Evolutionary conservation across 257 asterid species (phyloP).

Genomic region (Nicotiana obtusifolia): DNA sequence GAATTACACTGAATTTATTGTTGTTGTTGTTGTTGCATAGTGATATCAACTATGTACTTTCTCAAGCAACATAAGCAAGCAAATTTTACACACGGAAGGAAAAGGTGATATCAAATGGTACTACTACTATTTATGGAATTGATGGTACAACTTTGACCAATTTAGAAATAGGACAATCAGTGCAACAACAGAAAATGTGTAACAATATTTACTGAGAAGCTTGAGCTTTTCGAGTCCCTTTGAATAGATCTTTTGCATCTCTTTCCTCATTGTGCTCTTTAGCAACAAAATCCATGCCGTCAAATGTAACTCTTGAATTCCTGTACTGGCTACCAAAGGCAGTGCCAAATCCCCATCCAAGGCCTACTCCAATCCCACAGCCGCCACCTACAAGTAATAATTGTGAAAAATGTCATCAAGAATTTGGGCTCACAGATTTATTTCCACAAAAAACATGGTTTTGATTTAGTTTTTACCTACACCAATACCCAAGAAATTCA

Average conservation of each 20-base stretch:
- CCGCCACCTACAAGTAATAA: conserved; percentile 68
- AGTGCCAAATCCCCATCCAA: conserved; percentile 97
- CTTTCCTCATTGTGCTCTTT: conserved; percentile 31
- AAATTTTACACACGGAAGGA: not conserved
- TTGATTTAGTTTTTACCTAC: conserved; percentile 46
- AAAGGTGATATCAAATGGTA: not conserved
- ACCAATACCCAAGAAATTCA: conserved; percentile 78
- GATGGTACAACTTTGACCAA: not conserved
- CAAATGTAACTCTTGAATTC: conserved; percentile 53
- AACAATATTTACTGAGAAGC: conserved; percentile 23
- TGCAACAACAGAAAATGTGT: not conserved
- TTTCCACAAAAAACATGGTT: not conserved
- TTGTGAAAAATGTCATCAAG: not conserved
- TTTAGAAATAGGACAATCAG: not conserved
- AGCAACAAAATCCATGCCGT: conserved; percentile 46
- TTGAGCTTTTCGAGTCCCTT: conserved; percentile 25
- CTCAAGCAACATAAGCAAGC: not conserved
- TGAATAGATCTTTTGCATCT: conserved; percentile 29
- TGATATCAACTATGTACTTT: too few relatives aligned
- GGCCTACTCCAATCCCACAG: conserved; percentile 83
- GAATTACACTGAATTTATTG: too few relatives aligned
- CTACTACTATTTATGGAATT: not conserved
- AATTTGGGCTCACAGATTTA: not conserved
- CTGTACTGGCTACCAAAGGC: conserved; percentile 85
- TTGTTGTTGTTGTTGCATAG: too few relatives aligned